phyloP scores from a whole-genome alignment of 495 filamentous ascomycete genomes.

The Lichina pygmaea region DNA sequence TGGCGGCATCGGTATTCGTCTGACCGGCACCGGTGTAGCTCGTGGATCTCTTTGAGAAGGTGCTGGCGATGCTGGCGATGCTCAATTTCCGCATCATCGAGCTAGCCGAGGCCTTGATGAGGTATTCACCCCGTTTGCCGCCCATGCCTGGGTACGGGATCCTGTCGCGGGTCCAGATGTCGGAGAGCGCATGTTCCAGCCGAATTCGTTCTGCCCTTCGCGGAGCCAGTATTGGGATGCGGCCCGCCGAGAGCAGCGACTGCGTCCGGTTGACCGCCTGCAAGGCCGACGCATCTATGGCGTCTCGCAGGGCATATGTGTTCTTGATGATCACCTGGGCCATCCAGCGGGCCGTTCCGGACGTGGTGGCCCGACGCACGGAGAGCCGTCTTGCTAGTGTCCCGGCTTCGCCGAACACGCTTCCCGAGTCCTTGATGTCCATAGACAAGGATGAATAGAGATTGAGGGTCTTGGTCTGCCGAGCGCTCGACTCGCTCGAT shows the following conservation, averaged over 20 bases:
- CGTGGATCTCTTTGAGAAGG: conserved; percentile 32
- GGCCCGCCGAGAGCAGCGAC: conserved; percentile 37
- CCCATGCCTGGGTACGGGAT: conserved; percentile 74
- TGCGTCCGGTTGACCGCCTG: conserved; percentile 38
- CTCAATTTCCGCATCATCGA: conserved; percentile 69
- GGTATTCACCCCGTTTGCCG: conserved; percentile 31
- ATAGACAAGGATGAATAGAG: conserved; percentile 30
- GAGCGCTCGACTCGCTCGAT: not conserved
- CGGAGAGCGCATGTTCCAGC: conserved; percentile 43
- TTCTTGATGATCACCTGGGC: conserved; percentile 75
- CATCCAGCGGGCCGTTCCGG: conserved; percentile 29
- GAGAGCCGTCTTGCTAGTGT: conserved; percentile 53
- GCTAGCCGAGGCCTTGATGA: conserved; percentile 40
- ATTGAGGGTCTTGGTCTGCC: conserved; percentile 16
- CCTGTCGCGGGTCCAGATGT: conserved; percentile 64
- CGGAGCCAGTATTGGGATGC: conserved; percentile 31
- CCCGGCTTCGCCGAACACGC: conserved; percentile 40
- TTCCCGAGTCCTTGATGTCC: conserved; percentile 46
- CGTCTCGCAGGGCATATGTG: conserved; percentile 42
- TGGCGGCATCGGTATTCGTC: no score
- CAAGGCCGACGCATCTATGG: conserved; percentile 11
- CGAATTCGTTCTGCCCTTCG: conserved; percentile 48
- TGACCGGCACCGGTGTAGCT: conserved; percentile 10
- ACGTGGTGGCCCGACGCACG: conserved; percentile 46
- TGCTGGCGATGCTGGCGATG: conserved; percentile 36